Conservation (phyloP, 805 yeast genomes). For the Candida wancherniae region DNA sequence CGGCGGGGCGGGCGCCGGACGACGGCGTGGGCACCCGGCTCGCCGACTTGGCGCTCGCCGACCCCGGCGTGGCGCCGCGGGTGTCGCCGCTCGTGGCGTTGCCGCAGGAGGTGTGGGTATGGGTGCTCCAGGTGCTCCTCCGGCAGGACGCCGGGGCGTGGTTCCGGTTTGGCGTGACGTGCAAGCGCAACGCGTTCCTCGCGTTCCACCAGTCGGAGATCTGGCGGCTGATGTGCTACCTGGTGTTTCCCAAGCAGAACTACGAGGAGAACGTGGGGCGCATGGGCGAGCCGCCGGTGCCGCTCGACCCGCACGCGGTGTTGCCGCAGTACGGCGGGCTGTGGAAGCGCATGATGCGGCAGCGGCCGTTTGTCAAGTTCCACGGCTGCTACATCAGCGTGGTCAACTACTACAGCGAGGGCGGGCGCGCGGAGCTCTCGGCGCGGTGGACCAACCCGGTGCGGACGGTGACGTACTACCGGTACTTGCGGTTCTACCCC, state of each 20-base stretch:
- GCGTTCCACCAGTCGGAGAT: slow-evolving; percentile 50
- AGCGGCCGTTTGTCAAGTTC: slow-evolving; percentile 74
- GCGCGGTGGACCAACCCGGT: slow-evolving; percentile 70
- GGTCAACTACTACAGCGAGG: slow-evolving; percentile 79
- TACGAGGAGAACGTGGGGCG: slow-evolving; percentile 48
- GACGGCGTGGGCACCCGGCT: slow-evolving; percentile 23
- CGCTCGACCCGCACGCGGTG: slow-evolving; percentile 26
- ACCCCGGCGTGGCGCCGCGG: slow-evolving; percentile 19
- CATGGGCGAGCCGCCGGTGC: slow-evolving; percentile 29
- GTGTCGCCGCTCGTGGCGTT: slow-evolving; percentile 35
- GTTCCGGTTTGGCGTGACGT: slow-evolving; percentile 56
- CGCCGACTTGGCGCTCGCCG: slow-evolving; percentile 21
- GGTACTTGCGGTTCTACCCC: slow-evolving; percentile 76
- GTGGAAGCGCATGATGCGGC: slow-evolving; percentile 48
- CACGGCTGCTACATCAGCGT: slow-evolving; percentile 83
- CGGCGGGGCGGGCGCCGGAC: slow-evolving; percentile 15
- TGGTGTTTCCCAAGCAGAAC: slow-evolving; percentile 50
- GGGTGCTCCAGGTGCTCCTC: slow-evolving; percentile 46
- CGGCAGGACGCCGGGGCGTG: slow-evolving; percentile 54
- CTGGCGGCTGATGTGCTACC: slow-evolving; percentile 48
- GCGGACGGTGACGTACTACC: slow-evolving; percentile 79
- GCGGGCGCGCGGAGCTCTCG: slow-evolving; percentile 64
- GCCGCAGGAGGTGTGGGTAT: slow-evolving; percentile 55
- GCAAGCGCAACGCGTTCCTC: slow-evolving; percentile 50
- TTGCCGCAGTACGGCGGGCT: slow-evolving; percentile 28